Conservation (phyloP, 2,329 filamentous ascomycete species). For the Waltergamsia citrina region DNA sequence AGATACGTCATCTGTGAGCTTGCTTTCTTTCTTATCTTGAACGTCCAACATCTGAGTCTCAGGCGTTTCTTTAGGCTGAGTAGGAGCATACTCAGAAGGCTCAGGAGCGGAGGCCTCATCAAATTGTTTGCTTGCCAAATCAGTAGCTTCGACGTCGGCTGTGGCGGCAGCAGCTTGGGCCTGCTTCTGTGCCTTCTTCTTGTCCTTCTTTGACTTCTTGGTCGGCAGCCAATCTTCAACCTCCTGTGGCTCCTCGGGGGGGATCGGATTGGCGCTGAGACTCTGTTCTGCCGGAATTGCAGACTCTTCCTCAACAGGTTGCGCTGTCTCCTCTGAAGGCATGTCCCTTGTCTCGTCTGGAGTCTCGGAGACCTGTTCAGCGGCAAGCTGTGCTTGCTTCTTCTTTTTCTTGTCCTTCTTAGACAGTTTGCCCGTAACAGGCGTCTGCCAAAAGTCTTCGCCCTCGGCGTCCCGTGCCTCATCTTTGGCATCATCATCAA, state of each 20-base stretch:
- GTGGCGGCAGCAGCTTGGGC: constrained; percentile 9
- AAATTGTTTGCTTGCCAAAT: too few relatives aligned
- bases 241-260: constrained; percentile 5
- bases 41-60: not conserved
- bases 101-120: too few relatives aligned
- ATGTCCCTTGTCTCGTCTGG: not conserved
- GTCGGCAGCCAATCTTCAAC: constrained; percentile 6
- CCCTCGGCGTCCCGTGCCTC: too few relatives aligned
- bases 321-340: not conserved
- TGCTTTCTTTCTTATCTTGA: too few relatives aligned
- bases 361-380: not conserved
- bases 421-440: constrained; percentile 7
- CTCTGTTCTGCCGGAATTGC: too few relatives aligned
- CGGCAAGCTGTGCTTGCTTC: constrained; percentile 5
- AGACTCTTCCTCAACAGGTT: not conserved
- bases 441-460: constrained; percentile 4
- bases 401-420: constrained; percentile 20
- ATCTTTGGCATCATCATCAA: too few relatives aligned
- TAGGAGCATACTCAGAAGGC: too few relatives aligned
- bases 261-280: too few relatives aligned
- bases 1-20: constrained; percentile 1
- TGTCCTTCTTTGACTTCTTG: constrained; percentile 22
- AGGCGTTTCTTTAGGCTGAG: constrained; percentile 1
- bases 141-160: too few relatives aligned
- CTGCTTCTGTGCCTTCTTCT: constrained; percentile 24